Evolutionary conservation across 495 filamentous ascomycete genomes (phyloP), one percentile per base, ranked within the genome.

Genomic region (Penicillium lagena): DNA sequence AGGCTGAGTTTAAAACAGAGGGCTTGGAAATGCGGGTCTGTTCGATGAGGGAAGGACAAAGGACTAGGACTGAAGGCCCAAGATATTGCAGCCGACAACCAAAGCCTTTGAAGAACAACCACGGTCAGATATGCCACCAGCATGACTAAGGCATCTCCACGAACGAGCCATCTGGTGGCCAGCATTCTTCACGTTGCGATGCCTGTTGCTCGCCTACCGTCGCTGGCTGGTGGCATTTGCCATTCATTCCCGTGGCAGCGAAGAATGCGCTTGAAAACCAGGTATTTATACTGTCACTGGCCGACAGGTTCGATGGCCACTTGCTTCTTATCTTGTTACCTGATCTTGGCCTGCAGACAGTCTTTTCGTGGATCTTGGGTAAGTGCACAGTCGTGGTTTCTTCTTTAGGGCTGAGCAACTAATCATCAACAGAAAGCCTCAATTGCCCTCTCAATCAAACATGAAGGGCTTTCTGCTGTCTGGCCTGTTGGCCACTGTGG

Each of bases 381-480:
- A 32, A 40, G 39, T 45, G 43, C 11, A 50, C 51, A 44, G 46
- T 40, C 49, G 54, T 58, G 54, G 54, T 58, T 58, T 32, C 50
- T 32, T 48, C 34, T 39, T 50, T 50, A 12, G 13, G 22, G 4
- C 22, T 22, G 22, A 4, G 22, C 22, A 3, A 31, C 51, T 54
- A 22, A 54, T 33, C 15, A 11, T 10, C 1, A 12, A 1, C 7
- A 37, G 37, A 42, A 14, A 42, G 37, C 42, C n/a, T 38, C 37
- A 40, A 37, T 15, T 6, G 22, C 22, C 22, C 22, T 22, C 22
- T 22, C 22, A 15, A 43, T 42, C 69, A 67, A 45, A 32, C 22
- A 73, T 73, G 70, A 71, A 71, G 64, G 55, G 51, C 35, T 37
- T 60, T 35, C 38, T 70, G 29, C 12, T 63, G 13, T 57, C 42